These are phyloP conservation scores for Blastocladiella emersonii DNA, from an alignment of 371 early-diverging fungal species.

Conservation along the genomic window DNA sequence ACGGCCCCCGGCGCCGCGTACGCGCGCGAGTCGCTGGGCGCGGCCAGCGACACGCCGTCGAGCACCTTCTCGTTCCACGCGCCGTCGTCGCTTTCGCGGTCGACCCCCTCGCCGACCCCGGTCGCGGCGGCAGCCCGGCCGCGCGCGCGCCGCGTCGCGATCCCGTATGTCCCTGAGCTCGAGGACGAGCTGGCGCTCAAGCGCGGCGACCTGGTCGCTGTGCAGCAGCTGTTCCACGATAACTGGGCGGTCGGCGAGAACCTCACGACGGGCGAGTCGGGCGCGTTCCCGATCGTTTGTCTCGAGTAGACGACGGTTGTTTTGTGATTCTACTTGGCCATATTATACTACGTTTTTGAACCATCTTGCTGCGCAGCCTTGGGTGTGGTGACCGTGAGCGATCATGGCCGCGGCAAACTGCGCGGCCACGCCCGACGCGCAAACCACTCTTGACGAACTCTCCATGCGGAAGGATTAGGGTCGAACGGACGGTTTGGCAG, in stretches of 20 bases:
- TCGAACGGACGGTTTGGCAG: too few species aligned
- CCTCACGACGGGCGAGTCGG: conserved; percentile 44
- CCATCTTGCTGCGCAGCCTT: too few species aligned
- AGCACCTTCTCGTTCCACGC: background rate
- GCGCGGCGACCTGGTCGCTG: background rate
- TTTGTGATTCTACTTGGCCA: too few species aligned
- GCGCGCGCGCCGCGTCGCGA: background rate
- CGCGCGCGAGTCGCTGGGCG: background rate
- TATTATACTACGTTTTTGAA: too few species aligned
- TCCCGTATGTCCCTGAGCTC: conserved; percentile 4
- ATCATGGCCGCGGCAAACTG: too few species aligned
- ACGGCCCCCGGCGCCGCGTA: background rate
- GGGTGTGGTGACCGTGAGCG: too few species aligned
- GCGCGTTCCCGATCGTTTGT: conserved; percentile 59
- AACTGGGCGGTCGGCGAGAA: conserved; percentile 60
- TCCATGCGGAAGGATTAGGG: too few species aligned
- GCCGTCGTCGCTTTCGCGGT: background rate
- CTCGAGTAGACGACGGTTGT: conserved; percentile 20
- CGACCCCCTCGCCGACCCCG: background rate
- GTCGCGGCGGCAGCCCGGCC: background rate
- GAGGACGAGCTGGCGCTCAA: conserved; percentile 6
- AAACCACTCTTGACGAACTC: too few species aligned
- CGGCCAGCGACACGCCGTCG: background rate
- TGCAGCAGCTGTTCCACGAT: conserved; percentile 36
- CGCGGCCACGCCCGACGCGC: too few species aligned